A percentile compares a stretch with the other conserved stretches of the same genome.
Evolutionary conservation across 2,329 filamentous ascomycete genomes (phyloP).

Genomic region (Sarocladium oryzae): DNA sequence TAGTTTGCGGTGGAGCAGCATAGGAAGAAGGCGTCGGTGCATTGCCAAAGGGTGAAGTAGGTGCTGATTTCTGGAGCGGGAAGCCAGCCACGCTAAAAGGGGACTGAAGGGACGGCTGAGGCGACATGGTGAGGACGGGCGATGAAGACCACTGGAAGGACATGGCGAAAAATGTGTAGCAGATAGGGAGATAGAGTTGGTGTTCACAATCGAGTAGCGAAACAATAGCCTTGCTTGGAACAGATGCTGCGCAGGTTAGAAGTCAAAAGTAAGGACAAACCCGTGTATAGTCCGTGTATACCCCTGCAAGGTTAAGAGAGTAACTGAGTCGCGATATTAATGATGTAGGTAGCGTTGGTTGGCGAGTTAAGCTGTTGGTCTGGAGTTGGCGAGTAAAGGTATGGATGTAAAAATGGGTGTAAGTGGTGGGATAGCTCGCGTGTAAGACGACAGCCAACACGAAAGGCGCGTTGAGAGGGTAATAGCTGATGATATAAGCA

Average conservation of each 20-base stretch:
- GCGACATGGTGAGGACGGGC: constrained; percentile 36
- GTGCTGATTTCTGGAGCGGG: constrained; percentile 17
- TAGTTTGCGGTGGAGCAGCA: constrained; percentile 19
- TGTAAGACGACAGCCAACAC: not conserved
- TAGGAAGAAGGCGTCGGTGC: constrained; percentile 15
- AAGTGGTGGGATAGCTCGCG: constrained; percentile 10
- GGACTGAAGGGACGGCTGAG: constrained; percentile 27
- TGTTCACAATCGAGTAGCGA: not conserved
- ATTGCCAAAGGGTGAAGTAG: constrained; percentile 18
- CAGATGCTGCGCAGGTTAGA: constrained; percentile 4
- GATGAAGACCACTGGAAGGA: constrained; percentile 38
- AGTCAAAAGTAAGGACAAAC: constrained; percentile 4
- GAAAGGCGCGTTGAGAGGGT: constrained; percentile 6
- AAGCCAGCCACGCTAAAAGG: constrained; percentile 24
- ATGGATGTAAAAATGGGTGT: constrained; percentile 12
- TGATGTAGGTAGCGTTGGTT: no score
- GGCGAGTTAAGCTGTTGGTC: not conserved
- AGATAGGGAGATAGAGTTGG: constrained; percentile 8
- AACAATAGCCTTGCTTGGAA: not conserved
- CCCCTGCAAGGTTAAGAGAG: not conserved
- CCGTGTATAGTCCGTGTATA: no score
- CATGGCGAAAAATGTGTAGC: constrained; percentile 15
- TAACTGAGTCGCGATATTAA: no score
- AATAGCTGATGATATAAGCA: constrained; percentile 3
- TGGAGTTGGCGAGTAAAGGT: not conserved